phyloP scores from a whole-genome alignment of 345 rosid genomes.

The Anastatica hierochuntica region DNA sequence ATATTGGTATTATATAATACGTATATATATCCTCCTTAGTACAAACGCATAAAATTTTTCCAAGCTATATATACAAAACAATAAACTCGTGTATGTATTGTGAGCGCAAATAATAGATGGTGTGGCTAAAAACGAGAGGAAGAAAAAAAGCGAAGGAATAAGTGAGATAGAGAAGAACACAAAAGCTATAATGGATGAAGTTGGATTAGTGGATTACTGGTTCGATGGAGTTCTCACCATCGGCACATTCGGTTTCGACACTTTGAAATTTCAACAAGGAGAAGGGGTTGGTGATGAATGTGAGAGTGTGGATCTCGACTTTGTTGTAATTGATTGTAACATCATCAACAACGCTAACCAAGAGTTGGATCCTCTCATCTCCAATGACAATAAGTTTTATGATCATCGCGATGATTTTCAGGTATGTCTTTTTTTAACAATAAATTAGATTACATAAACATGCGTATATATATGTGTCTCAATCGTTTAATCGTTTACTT shows the following conservation, averaged over 20 bases:
- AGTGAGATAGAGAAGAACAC: constrained; percentile 46
- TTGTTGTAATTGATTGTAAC: constrained; percentile 22
- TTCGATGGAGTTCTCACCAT: constrained; percentile 72
- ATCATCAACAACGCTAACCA: constrained; percentile 21
- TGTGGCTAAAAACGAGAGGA: constrained; percentile 37
- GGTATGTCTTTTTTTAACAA: constrained; percentile 12
- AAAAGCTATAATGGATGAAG: constrained; percentile 55
- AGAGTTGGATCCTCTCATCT: constrained; percentile 63
- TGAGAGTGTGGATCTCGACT: constrained; percentile 16
- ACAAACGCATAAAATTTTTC: not conserved
- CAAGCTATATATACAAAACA: not conserved
- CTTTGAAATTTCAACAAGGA: constrained; percentile 34
- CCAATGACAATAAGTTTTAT: constrained; percentile 22
- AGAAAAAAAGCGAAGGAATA: constrained; percentile 39
- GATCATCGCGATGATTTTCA: constrained; percentile 16
- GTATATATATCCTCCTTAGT: not conserved
- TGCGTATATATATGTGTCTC: no score
- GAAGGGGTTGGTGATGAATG: constrained; percentile 16
- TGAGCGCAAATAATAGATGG: constrained; percentile 36
- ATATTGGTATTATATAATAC: constrained; percentile 1
- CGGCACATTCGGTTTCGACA: constrained; percentile 80
- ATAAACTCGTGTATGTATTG: not conserved
- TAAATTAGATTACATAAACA: no score
- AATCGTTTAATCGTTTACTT: not conserved
- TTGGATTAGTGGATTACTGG: constrained; percentile 63